Evolutionary conservation across 2,329 filamentous ascomycete genomes (phyloP).

Genomic region (Diaporthe citriasiana): DNA sequence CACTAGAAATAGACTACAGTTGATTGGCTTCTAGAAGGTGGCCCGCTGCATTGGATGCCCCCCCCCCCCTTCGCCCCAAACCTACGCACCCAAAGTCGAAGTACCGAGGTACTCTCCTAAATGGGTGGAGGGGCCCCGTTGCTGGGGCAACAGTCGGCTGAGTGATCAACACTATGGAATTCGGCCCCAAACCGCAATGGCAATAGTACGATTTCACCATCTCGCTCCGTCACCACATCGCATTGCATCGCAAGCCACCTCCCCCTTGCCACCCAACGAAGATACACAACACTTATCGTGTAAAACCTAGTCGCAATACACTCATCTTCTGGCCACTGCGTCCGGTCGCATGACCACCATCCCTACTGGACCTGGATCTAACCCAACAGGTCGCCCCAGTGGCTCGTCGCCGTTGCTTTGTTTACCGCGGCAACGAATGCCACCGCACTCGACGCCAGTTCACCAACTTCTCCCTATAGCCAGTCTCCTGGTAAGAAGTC

Average conservation of each 20-base stretch:
- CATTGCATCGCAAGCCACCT: conserved; percentile 27
- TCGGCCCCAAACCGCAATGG: background rate
- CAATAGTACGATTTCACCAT: background rate
- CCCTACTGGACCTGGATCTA: background rate
- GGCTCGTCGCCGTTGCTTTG: conserved; percentile 5
- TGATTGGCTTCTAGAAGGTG: conserved; percentile 34
- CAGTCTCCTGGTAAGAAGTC: background rate
- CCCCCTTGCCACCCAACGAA: background rate
- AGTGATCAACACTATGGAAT: conserved; percentile 3
- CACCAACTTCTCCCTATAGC: background rate
- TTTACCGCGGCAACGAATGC: conserved; percentile 9
- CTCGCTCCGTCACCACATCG: conserved; percentile 15
- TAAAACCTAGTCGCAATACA: background rate
- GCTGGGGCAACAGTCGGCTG: conserved; percentile 32
- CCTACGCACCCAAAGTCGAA: too few relatives aligned
- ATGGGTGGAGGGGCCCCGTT: conserved; percentile 2
- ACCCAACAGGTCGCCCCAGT: background rate
- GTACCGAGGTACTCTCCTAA: background rate
- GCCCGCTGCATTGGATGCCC: background rate
- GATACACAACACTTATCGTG: conserved; percentile 13
- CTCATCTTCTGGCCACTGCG: background rate
- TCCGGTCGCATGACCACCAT: conserved; percentile 1
- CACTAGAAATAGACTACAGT: conserved; percentile 11
- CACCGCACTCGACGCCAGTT: background rate
- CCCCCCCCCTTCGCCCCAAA: background rate